Base-by-base conservation (phyloP, 495 filamentous ascomycete genomes). In the Talaromyces ruber region DNA sequence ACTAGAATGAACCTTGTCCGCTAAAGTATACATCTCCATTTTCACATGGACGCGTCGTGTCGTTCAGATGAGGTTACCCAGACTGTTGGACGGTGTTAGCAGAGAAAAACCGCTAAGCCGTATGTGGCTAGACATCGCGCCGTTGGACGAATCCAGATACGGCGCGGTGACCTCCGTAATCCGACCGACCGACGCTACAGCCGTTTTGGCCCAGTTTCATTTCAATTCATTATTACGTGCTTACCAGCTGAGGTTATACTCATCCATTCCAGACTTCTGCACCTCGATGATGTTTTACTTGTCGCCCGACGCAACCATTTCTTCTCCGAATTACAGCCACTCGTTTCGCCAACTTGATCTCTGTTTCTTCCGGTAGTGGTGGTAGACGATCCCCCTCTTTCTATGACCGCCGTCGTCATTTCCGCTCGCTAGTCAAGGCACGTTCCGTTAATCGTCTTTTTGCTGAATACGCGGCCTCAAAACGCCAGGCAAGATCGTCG, bases 121-220 rank as follows among this genome's bases (percentile, higher is more conserved):
- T 1, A 26, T 26, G 1, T 14, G 24, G 26, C 26, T 26, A 28
- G 51, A 54, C 16, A 9, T 6, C 9, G 0, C 22, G 22, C 21
- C 26, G 22, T 26, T 28, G 21, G 22, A 11, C 51, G 51, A 54
- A 54, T 54, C 51, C 51, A 14, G 26, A 54, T 26, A 24, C 51
- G 24, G 51, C 24, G 51, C 51, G 51, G 51, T 54, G 51, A 54
- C n/a, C 51, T 54, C 51, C 51, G 51, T 29, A 53, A 53, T 21
- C 22, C 51, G 22, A 24, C 51, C 25, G 18, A 51, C 47, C 47
- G 47, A 51, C 47, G 47, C 47, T 51, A 52, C 24, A 52, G 47
- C 47, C 47, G 47, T 52, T 52, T 52, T 52, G 47, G 47, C 24
- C 51, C 51, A 54, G 22, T 28, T 18, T 52, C 50, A 52, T 52